Evolutionary conservation across 352 stramenopile species (phyloP), one percentile per base, ranked within the genome.

Genomic region (Aphanomyces astaci): DNA sequence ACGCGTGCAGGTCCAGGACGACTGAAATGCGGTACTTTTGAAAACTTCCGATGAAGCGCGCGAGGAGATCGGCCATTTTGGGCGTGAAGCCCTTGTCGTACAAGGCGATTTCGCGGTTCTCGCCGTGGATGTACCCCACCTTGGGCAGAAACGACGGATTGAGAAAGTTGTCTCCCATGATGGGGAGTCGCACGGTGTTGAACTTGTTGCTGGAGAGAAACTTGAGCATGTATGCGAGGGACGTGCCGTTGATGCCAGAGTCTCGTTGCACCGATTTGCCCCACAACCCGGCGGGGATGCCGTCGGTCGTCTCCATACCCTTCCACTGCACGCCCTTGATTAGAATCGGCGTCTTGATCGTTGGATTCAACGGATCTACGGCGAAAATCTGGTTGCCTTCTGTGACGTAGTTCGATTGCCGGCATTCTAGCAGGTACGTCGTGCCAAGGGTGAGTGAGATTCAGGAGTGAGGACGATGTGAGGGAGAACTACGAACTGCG

Each of bases 321-420:
- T 76, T 70, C 82, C 82, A 90, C 1, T 76, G 30, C 3, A 90
- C 80, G 45, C 82, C 82, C 39, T 83, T 81, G 71, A 90, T 86
- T n/a, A 66, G 73, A 63, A 90, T 78, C 54, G 82, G 71, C 10
- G 77, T 85, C 72, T 84, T 63, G 1, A 71, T 66, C 2, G 71
- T 73, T 13, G 70, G 31, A 39, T 82, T 72, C 15, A 63, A 25
- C 32, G 79, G 78, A 45, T 89, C 79, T 24, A 84, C 67, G 0
- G 80, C 79, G 24, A 72, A 72, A 67, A 90, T 86, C 60, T 87
- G 84, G 52, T 79, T 78, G 25, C 75, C 73, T 30, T 74, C 73
- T 17, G 79, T 72, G 19, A 90, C 48, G 60, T 88, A 90, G 66
- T 87, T 88, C 62, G 82, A 73, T 13, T 88, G 76, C 0, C 77